Percentiles rank a stretch among this genome's conserved stretches.
These are phyloP conservation scores for Lentinula aciculospora DNA, from an alignment of 768 basidiomycete species.

Conservation along the genomic window DNA sequence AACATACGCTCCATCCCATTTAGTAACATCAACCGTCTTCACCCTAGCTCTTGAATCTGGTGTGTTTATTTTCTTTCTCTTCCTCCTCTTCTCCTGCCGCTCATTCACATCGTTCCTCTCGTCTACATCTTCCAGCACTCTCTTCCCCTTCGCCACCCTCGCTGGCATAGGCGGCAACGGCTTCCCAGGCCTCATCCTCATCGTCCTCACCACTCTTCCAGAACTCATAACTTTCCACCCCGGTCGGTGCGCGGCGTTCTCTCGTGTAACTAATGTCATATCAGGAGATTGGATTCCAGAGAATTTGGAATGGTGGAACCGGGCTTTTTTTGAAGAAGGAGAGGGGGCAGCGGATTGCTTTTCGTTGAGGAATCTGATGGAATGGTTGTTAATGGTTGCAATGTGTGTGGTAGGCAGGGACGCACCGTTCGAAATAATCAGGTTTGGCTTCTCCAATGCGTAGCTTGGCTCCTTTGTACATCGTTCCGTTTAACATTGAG, in stretches of 20 bases:
- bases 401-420: too few species aligned
- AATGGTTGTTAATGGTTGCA: too few species aligned
- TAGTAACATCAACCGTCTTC: constrained; percentile 66
- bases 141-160: too few species aligned
- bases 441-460: constrained; percentile 82
- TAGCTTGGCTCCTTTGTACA: constrained; percentile 84
- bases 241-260: constrained; percentile 41
- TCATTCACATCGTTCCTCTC: constrained; percentile 12
- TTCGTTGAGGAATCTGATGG: too few species aligned
- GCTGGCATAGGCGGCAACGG: constrained; percentile 41
- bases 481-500: constrained; percentile 72
- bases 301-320: constrained; percentile 23
- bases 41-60: constrained; percentile 54
- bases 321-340: constrained; percentile 39
- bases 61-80: constrained; percentile 41
- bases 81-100: constrained; percentile 28
- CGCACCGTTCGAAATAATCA: constrained; percentile 61
- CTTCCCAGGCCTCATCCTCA: constrained; percentile 64
- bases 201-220: constrained; percentile 57
- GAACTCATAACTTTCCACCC: constrained; percentile 71
- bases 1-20: constrained; percentile 65
- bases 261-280: constrained; percentile 59
- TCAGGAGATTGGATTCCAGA: constrained; percentile 45
- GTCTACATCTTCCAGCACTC: too few species aligned
- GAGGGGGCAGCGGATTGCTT: too few species aligned